A percentile compares a stretch with the other conserved stretches of the same genome.
phyloP scores from a whole-genome alignment of 306 rosid genomes.

The Quercus aquifolioides region DNA sequence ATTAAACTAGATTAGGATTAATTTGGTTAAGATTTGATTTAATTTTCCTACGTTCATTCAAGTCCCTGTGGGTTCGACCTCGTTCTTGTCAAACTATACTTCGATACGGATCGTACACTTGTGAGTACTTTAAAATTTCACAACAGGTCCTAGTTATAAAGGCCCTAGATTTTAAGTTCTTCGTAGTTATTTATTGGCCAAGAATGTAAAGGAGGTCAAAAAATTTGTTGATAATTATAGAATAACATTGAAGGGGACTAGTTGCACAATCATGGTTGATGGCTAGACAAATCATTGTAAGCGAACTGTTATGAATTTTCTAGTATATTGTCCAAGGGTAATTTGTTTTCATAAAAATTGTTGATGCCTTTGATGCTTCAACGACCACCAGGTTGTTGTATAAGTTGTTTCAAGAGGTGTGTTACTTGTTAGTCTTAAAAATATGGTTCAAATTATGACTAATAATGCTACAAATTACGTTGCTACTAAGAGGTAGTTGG shows the following conservation, averaged over 20 bases:
- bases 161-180: background rate
- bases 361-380: background rate
- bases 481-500: background rate
- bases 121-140: too few relatives aligned
- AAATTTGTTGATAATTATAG: background rate
- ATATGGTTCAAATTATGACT: background rate
- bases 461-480: background rate
- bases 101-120: too few relatives aligned
- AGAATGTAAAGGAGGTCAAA: background rate
- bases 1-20: too few relatives aligned
- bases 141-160: background rate
- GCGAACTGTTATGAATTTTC: background rate
- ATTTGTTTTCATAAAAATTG: background rate
- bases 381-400: too few relatives aligned
- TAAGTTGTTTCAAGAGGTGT: background rate
- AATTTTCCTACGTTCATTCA: too few relatives aligned
- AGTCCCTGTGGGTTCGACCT: too few relatives aligned
- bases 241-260: background rate
- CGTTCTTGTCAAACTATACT: too few relatives aligned
- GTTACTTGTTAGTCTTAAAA: background rate
- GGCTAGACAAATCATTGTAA: background rate
- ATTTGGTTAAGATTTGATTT: too few relatives aligned
- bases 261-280: background rate
- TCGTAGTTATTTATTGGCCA: background rate
- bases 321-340: background rate